Conservation (phyloP, 2,329 filamentous ascomycete genomes). For the Xylariomycetidae sp. region DNA sequence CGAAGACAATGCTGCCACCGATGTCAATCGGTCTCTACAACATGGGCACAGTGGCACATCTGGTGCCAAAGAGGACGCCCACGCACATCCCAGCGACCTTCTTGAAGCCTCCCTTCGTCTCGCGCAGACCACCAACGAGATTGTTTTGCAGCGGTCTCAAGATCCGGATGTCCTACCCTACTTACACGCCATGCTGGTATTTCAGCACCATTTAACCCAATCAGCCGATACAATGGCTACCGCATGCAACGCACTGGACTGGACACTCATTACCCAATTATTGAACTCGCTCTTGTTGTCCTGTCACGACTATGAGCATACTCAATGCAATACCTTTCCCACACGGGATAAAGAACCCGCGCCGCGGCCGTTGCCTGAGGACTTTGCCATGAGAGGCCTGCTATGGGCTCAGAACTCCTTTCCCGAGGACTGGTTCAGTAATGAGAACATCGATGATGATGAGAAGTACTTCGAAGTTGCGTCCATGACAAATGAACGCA, state of each 20-base stretch:
- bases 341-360: slow-evolving; percentile 35
- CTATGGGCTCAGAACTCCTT: slow-evolving; percentile 57
- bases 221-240: slow-evolving; percentile 37
- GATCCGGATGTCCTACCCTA: slow-evolving; percentile 59
- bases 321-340: slow-evolving; percentile 44
- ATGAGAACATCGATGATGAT: slow-evolving; percentile 59
- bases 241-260: slow-evolving; percentile 45
- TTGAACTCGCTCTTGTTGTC: slow-evolving; percentile 33
- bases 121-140: slow-evolving; percentile 18
- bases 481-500: slow-evolving; percentile 52
- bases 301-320: slow-evolving; percentile 25
- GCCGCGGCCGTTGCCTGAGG: slow-evolving; percentile 60
- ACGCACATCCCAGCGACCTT: slow-evolving; percentile 7
- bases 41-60: no score
- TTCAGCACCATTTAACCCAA: slow-evolving; percentile 44
- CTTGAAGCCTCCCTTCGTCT: slow-evolving; percentile 20
- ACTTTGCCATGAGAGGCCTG: slow-evolving; percentile 62
- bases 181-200: slow-evolving; percentile 58
- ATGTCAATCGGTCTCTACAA: slow-evolving; percentile 27
- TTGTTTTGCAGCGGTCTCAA: slow-evolving; percentile 46
- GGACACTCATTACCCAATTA: slow-evolving; percentile 41
- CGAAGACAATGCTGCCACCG: slow-evolving; percentile 43
- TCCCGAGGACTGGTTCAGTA: slow-evolving; percentile 53
- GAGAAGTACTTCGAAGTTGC: slow-evolving; percentile 60
- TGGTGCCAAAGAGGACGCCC: no score